Conservation (phyloP, 192 early-diverging fungal species). For the Rhizoclosmatium globosum region DNA sequence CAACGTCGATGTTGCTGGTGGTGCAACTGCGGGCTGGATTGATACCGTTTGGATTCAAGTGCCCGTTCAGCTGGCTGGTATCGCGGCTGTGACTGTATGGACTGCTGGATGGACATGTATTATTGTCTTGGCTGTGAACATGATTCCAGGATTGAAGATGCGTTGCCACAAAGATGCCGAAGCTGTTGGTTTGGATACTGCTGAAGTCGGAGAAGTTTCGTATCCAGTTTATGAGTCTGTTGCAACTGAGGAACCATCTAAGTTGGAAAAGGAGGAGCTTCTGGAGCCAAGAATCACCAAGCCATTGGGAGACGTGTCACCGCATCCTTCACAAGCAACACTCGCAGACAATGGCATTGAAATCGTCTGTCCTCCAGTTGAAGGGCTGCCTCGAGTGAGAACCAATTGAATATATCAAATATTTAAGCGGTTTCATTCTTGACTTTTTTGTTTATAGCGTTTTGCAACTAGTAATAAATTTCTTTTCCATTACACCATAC, state of each 20-base stretch:
- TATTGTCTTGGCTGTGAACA: slow-evolving; percentile 73
- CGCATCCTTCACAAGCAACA: slow-evolving; percentile 7
- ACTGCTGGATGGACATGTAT: slow-evolving; percentile 76
- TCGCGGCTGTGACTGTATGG: slow-evolving; percentile 71
- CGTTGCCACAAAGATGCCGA: slow-evolving; percentile 68
- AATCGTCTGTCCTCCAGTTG: neutral
- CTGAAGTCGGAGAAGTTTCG: slow-evolving; percentile 85
- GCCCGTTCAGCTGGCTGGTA: slow-evolving; percentile 72
- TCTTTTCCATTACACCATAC: neutral
- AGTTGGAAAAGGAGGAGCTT: neutral
- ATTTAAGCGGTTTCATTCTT: neutral
- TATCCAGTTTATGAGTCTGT: slow-evolving; percentile 46
- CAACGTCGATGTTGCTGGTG: slow-evolving; percentile 60
- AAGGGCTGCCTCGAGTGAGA: no score
- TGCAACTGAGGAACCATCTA: slow-evolving; percentile 24
- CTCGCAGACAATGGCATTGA: slow-evolving; percentile 10
- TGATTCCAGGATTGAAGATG: slow-evolving; percentile 78
- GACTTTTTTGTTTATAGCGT: neutral
- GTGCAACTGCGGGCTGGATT: slow-evolving; percentile 72
- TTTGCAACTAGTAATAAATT: neutral
- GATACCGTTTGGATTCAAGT: slow-evolving; percentile 76
- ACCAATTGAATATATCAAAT: neutral
- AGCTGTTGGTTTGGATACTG: slow-evolving; percentile 78
- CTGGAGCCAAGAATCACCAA: neutral
- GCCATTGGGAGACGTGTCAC: neutral